Evolutionary conservation across 73 alveolate genomes (phyloP).

Genomic region (Tetrahymena elliotti): DNA sequence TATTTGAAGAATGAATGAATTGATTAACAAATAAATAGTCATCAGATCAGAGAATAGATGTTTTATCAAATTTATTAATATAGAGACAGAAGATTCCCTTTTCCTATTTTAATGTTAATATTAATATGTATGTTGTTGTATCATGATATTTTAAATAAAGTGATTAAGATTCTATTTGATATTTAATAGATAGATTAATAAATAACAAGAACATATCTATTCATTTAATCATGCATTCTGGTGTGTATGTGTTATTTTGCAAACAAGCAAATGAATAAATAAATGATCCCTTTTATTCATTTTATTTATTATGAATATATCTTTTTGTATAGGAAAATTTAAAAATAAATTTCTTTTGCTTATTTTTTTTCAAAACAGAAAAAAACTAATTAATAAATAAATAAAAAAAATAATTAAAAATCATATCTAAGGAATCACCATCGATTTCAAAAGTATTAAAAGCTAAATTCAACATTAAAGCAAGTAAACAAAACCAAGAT

Average conservation of each 20-base stretch:
- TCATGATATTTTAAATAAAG: not conserved
- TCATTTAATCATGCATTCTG: not conserved
- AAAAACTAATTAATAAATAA: not conserved
- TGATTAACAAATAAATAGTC: not conserved
- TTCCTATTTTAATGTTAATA: not conserved
- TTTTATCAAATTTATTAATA: not conserved
- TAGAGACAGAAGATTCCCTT: not conserved
- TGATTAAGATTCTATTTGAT: not conserved
- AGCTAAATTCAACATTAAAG: not conserved
- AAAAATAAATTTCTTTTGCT: not conserved
- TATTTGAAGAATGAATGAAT: not conserved
- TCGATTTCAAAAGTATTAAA: not conserved
- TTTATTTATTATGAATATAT: not conserved
- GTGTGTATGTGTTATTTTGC: not conserved
- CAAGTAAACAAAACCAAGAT: not conserved
- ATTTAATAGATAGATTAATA: not conserved
- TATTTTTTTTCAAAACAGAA: not conserved
- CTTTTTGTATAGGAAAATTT: not conserved
- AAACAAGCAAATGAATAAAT: not conserved
- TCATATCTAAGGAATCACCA: not conserved
- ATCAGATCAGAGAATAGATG: conserved; percentile 1
- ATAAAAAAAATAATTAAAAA: not conserved
- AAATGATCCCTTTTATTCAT: not conserved
- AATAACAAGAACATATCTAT: not conserved
- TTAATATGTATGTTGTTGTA: not conserved